Base-by-base conservation (phyloP, 2,329 filamentous ascomycete genomes). In the Canariomyces notabilis region DNA sequence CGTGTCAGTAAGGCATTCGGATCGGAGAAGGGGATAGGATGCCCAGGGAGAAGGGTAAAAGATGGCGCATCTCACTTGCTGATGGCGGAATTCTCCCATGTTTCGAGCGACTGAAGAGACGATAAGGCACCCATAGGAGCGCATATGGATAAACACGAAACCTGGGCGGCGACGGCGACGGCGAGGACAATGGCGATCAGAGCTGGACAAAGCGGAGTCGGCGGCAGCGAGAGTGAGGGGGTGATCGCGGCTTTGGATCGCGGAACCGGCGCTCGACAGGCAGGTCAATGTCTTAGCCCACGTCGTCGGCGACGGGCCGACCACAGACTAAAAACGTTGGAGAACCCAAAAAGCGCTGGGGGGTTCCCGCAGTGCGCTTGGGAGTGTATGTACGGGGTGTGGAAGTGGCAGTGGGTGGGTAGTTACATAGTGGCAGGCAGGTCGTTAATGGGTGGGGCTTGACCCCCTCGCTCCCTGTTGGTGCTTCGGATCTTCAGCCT, bases 81-180 rank as follows among this genome's bases (percentile, higher is more conserved):
- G 65, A 62, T 66, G 59, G 61, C 62, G 64, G 63, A 61, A 65
- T 62, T 68, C 64, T 68, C 70, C 72, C 72, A 75, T 75, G 66
- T 65, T 66, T 72, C 65, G 67, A 69, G n/a, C n/a, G n/a, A n/a
- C 67, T 62, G 63, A 61, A 55, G 61, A 60, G 65, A 63, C 65
- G 65, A 62, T 59, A 48, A 59, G 61, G 62, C 65, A 65, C 68
- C 66, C 70, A 74, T 74, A 64, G 64, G 66, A 61, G 41, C 48
- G 42, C 35, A 42, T 45, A 43, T 42, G 37, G n/a, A n/a, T n/a
- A n/a, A 45, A 34, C 42, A 31, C 34, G 26, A 34, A 31, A 49
- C 48, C 32, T 43, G 45, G 42, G 39, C 45, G 37, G 44, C 37
- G 34, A 52, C 41, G 46, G 44, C 40, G 31, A 49, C 47, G 46